These are phyloP conservation scores for Drosera capensis DNA, from an alignment of 148 eudicot species.

Conservation along the genomic window DNA sequence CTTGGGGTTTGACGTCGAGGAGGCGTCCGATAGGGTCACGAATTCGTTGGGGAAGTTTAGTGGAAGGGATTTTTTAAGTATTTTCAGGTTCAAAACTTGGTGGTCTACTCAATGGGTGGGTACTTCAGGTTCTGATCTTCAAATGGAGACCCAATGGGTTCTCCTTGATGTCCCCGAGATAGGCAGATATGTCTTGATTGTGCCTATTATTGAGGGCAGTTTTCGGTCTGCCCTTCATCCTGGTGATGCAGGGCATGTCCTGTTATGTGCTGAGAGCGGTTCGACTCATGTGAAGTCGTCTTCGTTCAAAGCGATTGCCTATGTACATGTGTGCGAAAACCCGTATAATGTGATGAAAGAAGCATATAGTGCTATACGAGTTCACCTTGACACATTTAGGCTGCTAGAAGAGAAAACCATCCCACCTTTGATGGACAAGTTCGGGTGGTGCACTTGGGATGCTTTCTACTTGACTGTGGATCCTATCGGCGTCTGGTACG, in stretches of 20 bases:
- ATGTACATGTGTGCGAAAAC: slow-evolving; percentile 45
- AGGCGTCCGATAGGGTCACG: slow-evolving; percentile 21
- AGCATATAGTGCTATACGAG: slow-evolving; percentile 41
- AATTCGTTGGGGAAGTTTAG: slow-evolving; percentile 43
- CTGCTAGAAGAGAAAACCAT: slow-evolving; percentile 44
- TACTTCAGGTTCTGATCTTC: slow-evolving; percentile 39
- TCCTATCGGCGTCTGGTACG: slow-evolving; percentile 48
- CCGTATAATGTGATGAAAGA: slow-evolving; percentile 55
- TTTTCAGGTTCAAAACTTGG: slow-evolving; percentile 66
- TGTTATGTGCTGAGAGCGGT: slow-evolving; percentile 47
- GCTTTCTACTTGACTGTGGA: slow-evolving; percentile 49
- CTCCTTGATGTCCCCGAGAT: slow-evolving; percentile 45
- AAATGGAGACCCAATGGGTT: slow-evolving; percentile 60
- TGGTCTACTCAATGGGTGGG: slow-evolving; percentile 80
- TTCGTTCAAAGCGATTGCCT: slow-evolving; percentile 36
- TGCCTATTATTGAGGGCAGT: slow-evolving; percentile 37
- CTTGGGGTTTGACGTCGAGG: slow-evolving; percentile 35
- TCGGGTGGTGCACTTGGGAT: slow-evolving; percentile 83
- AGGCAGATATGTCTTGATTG: slow-evolving; percentile 28
- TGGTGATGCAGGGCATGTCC: slow-evolving; percentile 27
- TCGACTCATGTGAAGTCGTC: slow-evolving; percentile 26
- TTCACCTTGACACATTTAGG: slow-evolving; percentile 45
- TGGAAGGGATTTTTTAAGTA: slow-evolving; percentile 39
- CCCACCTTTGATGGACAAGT: slow-evolving; percentile 29
- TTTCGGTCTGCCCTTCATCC: slow-evolving; percentile 53